Conservation (phyloP, 768 basidiomycete species). For the Pleurotus platypus region DNA sequence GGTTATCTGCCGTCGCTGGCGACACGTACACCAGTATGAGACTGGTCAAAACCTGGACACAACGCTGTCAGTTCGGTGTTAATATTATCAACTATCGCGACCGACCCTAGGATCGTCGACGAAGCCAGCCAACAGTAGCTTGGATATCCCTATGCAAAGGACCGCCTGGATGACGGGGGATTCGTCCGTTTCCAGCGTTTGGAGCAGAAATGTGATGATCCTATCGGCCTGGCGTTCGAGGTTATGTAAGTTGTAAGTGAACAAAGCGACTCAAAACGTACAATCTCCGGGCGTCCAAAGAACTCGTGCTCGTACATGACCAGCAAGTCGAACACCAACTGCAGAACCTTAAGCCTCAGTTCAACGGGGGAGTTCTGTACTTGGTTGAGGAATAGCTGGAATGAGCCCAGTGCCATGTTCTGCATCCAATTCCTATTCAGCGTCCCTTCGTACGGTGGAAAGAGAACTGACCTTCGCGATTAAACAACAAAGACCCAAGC, state of each 20-base stretch:
- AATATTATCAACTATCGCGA: constrained; percentile 7
- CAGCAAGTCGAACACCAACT: constrained; percentile 86
- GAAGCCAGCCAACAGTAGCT: constrained; percentile 85
- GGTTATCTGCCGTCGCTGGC: constrained; percentile 79
- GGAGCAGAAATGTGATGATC: constrained; percentile 44
- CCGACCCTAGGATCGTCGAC: constrained; percentile 73
- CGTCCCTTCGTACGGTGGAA: not conserved
- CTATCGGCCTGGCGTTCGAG: constrained; percentile 28
- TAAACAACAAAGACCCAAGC: constrained; percentile 81
- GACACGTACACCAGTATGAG: constrained; percentile 71
- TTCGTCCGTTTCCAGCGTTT: constrained; percentile 60
- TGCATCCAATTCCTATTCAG: constrained; percentile 13
- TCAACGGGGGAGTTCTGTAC: constrained; percentile 73
- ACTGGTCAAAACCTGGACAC: constrained; percentile 24
- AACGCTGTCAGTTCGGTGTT: not conserved
- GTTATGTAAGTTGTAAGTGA: not conserved
- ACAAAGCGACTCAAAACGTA: constrained; percentile 12
- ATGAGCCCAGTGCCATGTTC: constrained; percentile 62
- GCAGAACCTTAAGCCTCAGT: constrained; percentile 74
- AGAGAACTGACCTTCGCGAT: constrained; percentile 61
- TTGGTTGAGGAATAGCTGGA: constrained; percentile 85
- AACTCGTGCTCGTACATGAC: constrained; percentile 87
- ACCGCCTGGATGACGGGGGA: constrained; percentile 74
- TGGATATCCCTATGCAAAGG: constrained; percentile 80
- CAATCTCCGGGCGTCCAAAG: constrained; percentile 44